phyloP scores from a whole-genome alignment of 768 basidiomycete species.

The Termitomyces sp. region DNA sequence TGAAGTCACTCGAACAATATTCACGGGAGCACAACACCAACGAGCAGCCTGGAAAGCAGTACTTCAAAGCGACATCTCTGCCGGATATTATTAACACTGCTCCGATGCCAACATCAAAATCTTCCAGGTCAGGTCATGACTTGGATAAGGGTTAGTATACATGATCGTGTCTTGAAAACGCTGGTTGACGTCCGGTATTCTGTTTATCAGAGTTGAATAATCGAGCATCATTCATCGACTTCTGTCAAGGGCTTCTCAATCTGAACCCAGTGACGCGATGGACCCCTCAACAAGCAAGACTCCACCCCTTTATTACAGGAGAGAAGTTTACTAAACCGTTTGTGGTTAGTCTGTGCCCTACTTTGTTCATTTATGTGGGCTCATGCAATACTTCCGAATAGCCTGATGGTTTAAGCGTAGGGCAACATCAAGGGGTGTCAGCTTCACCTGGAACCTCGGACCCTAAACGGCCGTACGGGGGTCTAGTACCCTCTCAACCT shows the following conservation, averaged over 20 bases:
- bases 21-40: constrained; percentile 92
- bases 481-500: constrained; percentile 84
- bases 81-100: constrained; percentile 96
- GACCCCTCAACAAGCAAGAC: constrained; percentile 93
- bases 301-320: constrained; percentile 97
- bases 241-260: constrained; percentile 91
- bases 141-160: constrained; percentile 76
- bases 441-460: constrained; percentile 37
- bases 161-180: constrained; percentile 2
- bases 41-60: constrained; percentile 98
- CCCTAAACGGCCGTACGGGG: constrained; percentile 89
- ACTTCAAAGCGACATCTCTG: constrained; percentile 91
- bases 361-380: constrained; percentile 5
- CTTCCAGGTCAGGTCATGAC: constrained; percentile 71
- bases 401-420: constrained; percentile 47
- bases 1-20: constrained; percentile 95
- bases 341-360: constrained; percentile 48
- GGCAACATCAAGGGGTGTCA: constrained; percentile 26
- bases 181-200: constrained; percentile 1
- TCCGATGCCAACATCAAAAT: constrained; percentile 86
- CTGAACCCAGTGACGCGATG: constrained; percentile 94
- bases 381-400: constrained; percentile 17
- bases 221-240: constrained; percentile 94
- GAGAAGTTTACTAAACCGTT: constrained; percentile 92
- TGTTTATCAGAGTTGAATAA: constrained; percentile 77